Percentiles rank a stretch among this genome's conserved stretches.
Conservation (phyloP, 1,139 yeast species). For the Starmera stellimalicola region DNA sequence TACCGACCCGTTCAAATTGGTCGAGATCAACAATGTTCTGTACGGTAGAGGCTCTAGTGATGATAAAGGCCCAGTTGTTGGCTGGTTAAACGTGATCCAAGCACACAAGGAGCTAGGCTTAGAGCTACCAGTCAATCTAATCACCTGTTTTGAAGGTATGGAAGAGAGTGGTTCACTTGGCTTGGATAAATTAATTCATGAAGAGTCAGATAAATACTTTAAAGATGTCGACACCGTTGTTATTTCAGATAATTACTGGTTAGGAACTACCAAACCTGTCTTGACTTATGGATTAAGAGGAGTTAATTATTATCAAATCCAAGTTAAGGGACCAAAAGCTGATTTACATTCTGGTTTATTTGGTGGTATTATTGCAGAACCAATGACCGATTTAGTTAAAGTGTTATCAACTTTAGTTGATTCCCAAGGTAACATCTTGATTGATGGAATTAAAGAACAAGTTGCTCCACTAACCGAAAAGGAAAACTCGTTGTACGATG, state of each 20-base stretch:
- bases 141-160: constrained; percentile 97
- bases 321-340: constrained; percentile 85
- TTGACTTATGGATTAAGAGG: constrained; percentile 97
- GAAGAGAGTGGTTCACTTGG: constrained; percentile 97
- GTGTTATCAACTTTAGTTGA: constrained; percentile 71
- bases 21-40: constrained; percentile 40
- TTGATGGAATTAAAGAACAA: constrained; percentile 88
- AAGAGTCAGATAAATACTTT: constrained; percentile 73
- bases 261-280: constrained; percentile 94
- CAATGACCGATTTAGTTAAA: constrained; percentile 86
- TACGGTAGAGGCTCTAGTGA: constrained; percentile 95
- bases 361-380: constrained; percentile 97
- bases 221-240: constrained; percentile 89
- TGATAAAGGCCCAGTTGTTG: constrained; percentile 96
- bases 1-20: constrained; percentile 78
- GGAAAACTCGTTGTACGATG: constrained; percentile 73
- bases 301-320: constrained; percentile 81
- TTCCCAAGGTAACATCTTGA: constrained; percentile 67
- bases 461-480: constrained; percentile 84
- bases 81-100: constrained; percentile 89
- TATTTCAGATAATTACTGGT: constrained; percentile 96
- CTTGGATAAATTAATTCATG: constrained; percentile 69
- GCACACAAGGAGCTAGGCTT: constrained; percentile 80
- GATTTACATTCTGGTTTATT: constrained; percentile 96
- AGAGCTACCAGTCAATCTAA: constrained; percentile 88